A percentile compares a stretch with the other conserved stretches of the same genome.
phyloP scores from a whole-genome alignment of 148 eudicot genomes.

The Rheum nobile region DNA sequence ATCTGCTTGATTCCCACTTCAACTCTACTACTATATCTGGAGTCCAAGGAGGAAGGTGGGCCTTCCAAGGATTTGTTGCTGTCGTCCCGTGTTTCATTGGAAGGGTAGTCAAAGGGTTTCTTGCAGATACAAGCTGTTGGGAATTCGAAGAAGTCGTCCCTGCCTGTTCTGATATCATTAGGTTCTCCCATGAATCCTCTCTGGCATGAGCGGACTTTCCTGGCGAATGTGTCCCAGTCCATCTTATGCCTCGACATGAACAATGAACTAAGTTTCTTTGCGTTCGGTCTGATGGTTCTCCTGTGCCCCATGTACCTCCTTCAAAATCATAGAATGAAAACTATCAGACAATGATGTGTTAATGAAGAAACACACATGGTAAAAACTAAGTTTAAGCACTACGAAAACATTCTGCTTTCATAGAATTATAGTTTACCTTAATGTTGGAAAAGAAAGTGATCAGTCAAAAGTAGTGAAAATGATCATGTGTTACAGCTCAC shows the following conservation, averaged over 20 bases:
- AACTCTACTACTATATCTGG: neutral
- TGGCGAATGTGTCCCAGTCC: constrained; percentile 69
- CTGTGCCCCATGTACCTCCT: constrained; percentile 99
- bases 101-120: constrained; percentile 33
- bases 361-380: neutral
- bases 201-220: constrained; percentile 87
- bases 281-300: constrained; percentile 89
- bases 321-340: neutral
- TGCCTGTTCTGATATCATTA: constrained; percentile 74
- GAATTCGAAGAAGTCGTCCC: constrained; percentile 73
- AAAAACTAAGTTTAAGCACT: neutral
- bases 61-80: neutral
- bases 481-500: neutral
- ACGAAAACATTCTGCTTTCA: neutral
- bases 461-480: neutral
- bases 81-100: constrained; percentile 2
- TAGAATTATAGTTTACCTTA: neutral
- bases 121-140: constrained; percentile 81
- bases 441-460: neutral
- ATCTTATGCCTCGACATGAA: constrained; percentile 63
- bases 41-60: neutral
- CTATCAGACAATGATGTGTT: neutral
- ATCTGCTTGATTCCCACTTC: constrained; percentile 20
- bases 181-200: constrained; percentile 98
- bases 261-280: constrained; percentile 83